A percentile compares a stretch with the other conserved stretches of the same genome.
Evolutionary conservation across 2,329 filamentous ascomycete species (phyloP).

Genomic region (Hymenoscyphus fraxineus): DNA sequence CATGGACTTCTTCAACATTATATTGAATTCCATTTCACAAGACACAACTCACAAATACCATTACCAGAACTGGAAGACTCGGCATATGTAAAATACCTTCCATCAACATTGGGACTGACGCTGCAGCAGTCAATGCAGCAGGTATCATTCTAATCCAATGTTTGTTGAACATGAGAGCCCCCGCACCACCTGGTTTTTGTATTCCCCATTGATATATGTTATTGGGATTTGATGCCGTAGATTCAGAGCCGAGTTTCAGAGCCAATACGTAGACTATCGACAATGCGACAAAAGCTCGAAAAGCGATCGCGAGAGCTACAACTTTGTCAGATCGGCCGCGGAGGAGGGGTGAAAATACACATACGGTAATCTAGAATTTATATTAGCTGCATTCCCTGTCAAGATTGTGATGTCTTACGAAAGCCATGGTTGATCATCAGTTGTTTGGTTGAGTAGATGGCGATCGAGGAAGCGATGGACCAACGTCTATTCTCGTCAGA

Average conservation of each 20-base stretch:
- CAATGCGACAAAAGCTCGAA: slow-evolving; percentile 16
- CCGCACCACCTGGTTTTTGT: slow-evolving; percentile 12
- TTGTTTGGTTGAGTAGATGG: slow-evolving; percentile 22
- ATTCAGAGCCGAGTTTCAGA: slow-evolving; percentile 9
- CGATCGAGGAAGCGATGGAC: slow-evolving; percentile 20
- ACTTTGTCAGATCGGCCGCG: background rate
- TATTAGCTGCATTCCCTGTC: slow-evolving; percentile 12
- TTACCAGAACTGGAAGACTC: slow-evolving; percentile 28
- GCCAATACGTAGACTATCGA: slow-evolving; percentile 17
- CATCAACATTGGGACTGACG: slow-evolving; percentile 26
- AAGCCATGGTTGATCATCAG: slow-evolving; percentile 24
- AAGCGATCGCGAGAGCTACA: slow-evolving; percentile 24
- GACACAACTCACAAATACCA: slow-evolving; percentile 28
- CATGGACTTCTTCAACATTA: background rate
- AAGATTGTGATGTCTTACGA: slow-evolving; percentile 18
- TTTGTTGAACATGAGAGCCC: slow-evolving; percentile 9
- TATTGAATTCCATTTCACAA: background rate
- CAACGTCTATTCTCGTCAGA: slow-evolving; percentile 14
- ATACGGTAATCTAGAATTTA: slow-evolving; percentile 24
- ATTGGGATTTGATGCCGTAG: slow-evolving; percentile 6
- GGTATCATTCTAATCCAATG: slow-evolving; percentile 23
- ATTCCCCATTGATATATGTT: slow-evolving; percentile 11
- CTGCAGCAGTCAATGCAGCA: slow-evolving; percentile 23
- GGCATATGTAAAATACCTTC: slow-evolving; percentile 29
- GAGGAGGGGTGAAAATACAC: slow-evolving; percentile 4